These are phyloP conservation scores for Cicer judaicum DNA, from an alignment of 306 rosid genomes.

Conservation along the genomic window DNA sequence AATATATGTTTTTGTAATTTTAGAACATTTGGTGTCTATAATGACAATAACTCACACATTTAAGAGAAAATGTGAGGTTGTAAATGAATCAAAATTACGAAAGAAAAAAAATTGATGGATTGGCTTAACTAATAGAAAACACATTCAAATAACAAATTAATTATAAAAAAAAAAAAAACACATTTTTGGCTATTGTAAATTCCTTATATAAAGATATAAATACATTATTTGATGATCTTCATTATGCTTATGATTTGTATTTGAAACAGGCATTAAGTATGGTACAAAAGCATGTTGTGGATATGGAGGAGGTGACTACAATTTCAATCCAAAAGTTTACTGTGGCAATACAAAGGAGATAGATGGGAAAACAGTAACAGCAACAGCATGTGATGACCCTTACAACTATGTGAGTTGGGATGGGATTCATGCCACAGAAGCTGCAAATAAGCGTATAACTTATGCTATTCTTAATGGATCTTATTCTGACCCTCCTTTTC, in stretches of 20 bases:
- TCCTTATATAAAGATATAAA: no score
- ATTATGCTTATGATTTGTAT: neutral
- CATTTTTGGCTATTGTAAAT: no score
- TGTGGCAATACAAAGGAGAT: constrained; percentile 70
- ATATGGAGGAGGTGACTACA: constrained; percentile 76
- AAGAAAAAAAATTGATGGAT: neutral
- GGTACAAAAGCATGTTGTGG: constrained; percentile 90
- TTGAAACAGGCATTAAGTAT: constrained; percentile 65
- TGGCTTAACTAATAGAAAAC: no score
- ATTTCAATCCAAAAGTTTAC: constrained; percentile 59
- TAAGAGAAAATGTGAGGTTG: no score
- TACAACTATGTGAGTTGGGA: constrained; percentile 89
- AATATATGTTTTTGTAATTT: no score
- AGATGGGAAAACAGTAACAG: constrained; percentile 60
- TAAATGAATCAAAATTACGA: no score
- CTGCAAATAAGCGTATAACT: constrained; percentile 77
- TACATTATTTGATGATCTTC: no score
- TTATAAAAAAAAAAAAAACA: no score
- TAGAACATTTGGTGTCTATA: no score
- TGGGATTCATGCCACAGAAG: constrained; percentile 92
- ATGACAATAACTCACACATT: no score
- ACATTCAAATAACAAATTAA: no score
- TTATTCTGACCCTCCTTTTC: constrained; percentile 72
- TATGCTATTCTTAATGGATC: constrained; percentile 79
- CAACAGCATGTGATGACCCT: constrained; percentile 78